phyloP scores from a whole-genome alignment of 257 asterid genomes.

The Solanum stenotomum region DNA sequence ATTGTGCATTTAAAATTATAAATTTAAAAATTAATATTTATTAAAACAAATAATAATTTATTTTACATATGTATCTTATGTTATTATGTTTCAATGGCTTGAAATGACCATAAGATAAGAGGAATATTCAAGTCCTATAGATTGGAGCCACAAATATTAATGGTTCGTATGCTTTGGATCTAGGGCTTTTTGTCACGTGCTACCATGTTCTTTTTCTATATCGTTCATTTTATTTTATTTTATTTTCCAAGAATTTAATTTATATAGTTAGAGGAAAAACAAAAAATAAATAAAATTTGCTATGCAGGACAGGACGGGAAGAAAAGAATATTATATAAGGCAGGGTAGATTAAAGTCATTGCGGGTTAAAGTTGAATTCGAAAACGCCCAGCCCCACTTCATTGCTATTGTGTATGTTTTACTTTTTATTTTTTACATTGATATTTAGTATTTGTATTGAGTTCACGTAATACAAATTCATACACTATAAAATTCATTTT shows the following conservation, averaged over 20 bases:
- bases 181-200: neutral
- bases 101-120: neutral
- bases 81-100: neutral
- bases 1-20: neutral
- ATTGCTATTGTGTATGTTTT: too few relatives aligned
- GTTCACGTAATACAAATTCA: neutral
- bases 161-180: neutral
- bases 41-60: neutral
- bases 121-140: neutral
- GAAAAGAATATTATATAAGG: neutral
- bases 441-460: neutral
- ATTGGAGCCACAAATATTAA: neutral
- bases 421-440: too few relatives aligned
- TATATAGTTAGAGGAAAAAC: neutral
- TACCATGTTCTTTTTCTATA: neutral
- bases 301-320: neutral
- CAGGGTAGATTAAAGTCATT: neutral
- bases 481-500: too few relatives aligned
- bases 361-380: neutral
- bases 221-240: neutral
- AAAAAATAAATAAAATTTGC: neutral
- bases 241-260: neutral
- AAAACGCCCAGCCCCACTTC: neutral
- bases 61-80: neutral
- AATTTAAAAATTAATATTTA: neutral